phyloP scores from a whole-genome alignment of 192 early-diverging fungal species.

The Coemansia sp. region DNA sequence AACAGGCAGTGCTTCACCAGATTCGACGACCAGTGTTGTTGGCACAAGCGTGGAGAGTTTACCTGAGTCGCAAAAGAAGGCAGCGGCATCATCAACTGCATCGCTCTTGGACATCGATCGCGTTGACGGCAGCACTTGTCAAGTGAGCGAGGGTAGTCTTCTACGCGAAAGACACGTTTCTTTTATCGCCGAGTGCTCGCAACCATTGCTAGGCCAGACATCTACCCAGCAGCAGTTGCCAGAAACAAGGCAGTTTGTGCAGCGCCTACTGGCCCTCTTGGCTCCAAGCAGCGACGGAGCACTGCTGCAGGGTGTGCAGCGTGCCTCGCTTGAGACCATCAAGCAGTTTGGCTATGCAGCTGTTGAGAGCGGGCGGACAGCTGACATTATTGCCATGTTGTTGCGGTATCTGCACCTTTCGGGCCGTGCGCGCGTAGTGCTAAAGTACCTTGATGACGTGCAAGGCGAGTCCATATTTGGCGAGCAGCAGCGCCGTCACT shows the following conservation, averaged over 20 bases:
- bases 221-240: neutral
- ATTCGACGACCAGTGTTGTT: neutral
- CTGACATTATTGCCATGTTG: slow-evolving; percentile 12
- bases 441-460: slow-evolving; percentile 33
- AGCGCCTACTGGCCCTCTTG: slow-evolving; percentile 10
- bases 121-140: neutral
- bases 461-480: slow-evolving; percentile 13
- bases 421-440: slow-evolving; percentile 11
- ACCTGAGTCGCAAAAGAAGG: neutral
- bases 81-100: neutral
- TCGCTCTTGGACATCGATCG: too few relatives aligned
- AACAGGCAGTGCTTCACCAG: too few relatives aligned
- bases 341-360: slow-evolving; percentile 36
- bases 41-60: slow-evolving; percentile 1
- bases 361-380: slow-evolving; percentile 9
- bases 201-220: neutral
- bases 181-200: slow-evolving; percentile 25
- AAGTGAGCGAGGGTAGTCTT: neutral
- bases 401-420: slow-evolving; percentile 26
- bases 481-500: neutral
- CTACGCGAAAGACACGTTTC: slow-evolving; percentile 17
- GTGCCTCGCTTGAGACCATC: slow-evolving; percentile 9
- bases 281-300: neutral
- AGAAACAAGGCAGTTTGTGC: slow-evolving; percentile 16
- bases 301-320: slow-evolving; percentile 1